A percentile compares a stretch with the other conserved stretches of the same genome.
phyloP scores from a whole-genome alignment of 164 flowering plant genomes.

The Umbellularia californica region DNA sequence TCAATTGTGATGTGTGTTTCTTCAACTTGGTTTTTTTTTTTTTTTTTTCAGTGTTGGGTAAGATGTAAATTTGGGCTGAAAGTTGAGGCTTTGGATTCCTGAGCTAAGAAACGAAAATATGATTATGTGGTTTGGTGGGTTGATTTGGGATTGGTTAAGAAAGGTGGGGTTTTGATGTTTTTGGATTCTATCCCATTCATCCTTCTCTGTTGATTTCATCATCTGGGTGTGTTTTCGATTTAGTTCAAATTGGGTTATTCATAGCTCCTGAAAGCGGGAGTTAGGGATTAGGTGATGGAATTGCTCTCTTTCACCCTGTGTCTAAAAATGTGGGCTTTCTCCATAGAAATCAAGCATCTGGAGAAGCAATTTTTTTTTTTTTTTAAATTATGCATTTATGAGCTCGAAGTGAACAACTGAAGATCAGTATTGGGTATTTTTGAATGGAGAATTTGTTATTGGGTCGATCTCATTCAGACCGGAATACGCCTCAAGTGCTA shows the following conservation, averaged over 20 bases:
- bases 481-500: too few relatives aligned
- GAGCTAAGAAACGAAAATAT: background rate
- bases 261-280: background rate
- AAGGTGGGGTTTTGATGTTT: background rate
- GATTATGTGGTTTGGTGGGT: background rate
- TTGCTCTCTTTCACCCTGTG: too few relatives aligned
- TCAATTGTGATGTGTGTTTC: constrained; percentile 2
- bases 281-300: background rate
- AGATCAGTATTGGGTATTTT: too few relatives aligned
- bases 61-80: background rate
- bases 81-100: background rate
- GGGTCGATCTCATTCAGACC: too few relatives aligned
- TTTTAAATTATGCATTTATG: too few relatives aligned
- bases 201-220: background rate
- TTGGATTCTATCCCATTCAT: background rate
- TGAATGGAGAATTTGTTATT: too few relatives aligned
- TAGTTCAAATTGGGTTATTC: background rate
- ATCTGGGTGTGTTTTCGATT: background rate
- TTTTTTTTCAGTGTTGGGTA: background rate
- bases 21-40: background rate
- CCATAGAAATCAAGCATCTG: too few relatives aligned
- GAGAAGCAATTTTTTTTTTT: too few relatives aligned
- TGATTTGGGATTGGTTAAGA: background rate
- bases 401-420: too few relatives aligned
- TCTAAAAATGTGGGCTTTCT: too few relatives aligned